Evolutionary conservation across 495 filamentous ascomycete genomes (phyloP).

Genomic region (Aspergillus sclerotioniger): DNA sequence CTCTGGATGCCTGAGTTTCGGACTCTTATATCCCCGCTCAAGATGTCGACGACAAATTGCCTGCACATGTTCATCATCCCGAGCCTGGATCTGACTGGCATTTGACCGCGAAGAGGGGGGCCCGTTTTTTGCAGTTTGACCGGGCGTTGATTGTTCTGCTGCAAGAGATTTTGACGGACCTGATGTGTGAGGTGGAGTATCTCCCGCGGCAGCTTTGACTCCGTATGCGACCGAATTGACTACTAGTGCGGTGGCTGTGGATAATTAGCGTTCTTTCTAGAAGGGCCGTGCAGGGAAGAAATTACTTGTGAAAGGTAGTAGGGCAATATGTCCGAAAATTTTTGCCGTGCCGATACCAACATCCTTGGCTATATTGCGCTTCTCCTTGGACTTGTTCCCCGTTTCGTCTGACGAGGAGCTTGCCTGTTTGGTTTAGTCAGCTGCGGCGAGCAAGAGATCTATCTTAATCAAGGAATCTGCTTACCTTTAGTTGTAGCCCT

Average conservation of each 20-base stretch:
- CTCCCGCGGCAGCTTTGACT: background rate
- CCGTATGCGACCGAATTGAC: slow-evolving; percentile 2
- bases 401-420: background rate
- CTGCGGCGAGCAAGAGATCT: background rate
- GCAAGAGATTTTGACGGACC: background rate
- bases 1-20: background rate
- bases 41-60: slow-evolving; percentile 5
- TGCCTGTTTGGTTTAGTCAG: background rate
- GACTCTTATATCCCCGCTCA: slow-evolving; percentile 1
- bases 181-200: background rate
- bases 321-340: slow-evolving; percentile 8
- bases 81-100: background rate
- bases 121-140: too few relatives aligned
- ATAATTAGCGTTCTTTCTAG: background rate
- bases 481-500: background rate
- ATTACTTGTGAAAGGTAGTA: slow-evolving; percentile 17
- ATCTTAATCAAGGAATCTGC: background rate
- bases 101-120: background rate
- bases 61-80: background rate
- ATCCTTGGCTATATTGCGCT: background rate
- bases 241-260: background rate
- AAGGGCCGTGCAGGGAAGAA: background rate
- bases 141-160: background rate
- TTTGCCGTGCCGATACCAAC: slow-evolving; percentile 12
- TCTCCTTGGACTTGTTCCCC: background rate